A percentile compares a stretch with the other conserved stretches of the same genome.
phyloP scores from a whole-genome alignment of 2,329 filamentous ascomycete species.

The Exophiala spinifera region DNA sequence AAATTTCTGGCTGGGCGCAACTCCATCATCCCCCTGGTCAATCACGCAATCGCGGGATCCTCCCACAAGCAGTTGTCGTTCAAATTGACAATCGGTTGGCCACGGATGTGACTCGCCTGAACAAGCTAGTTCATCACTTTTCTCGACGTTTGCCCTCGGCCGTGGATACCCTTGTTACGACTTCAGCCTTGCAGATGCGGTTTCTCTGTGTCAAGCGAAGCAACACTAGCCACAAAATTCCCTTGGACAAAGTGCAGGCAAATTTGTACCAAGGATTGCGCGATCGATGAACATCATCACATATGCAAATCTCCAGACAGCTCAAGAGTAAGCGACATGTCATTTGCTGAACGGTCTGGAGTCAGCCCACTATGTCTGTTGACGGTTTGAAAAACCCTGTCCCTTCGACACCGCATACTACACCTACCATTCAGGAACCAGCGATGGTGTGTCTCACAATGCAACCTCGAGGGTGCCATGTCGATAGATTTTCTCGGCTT shows the following conservation, averaged over 20 bases:
- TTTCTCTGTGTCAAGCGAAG: slow-evolving; percentile 16
- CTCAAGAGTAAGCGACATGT: background rate
- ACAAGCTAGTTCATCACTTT: too few species aligned
- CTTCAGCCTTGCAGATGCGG: background rate
- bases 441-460: too few species aligned
- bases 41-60: slow-evolving; percentile 8
- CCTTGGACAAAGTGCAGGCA: background rate
- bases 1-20: too few species aligned
- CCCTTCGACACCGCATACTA: too few species aligned
- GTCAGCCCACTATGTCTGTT: too few species aligned
- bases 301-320: background rate
- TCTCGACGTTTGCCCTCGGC: background rate
- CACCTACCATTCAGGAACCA: too few species aligned
- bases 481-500: too few species aligned
- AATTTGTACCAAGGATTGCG: slow-evolving; percentile 20
- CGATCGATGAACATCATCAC: slow-evolving; percentile 2
- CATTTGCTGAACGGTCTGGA: background rate
- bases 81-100: background rate
- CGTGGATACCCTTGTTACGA: background rate
- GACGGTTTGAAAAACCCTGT: too few species aligned
- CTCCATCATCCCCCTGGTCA: background rate
- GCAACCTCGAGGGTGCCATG: too few species aligned
- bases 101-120: background rate
- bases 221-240: slow-evolving; percentile 5
- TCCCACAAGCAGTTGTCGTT: background rate